phyloP scores from a whole-genome alignment of 73 alveolate genomes.

The Stentor roeselii region DNA sequence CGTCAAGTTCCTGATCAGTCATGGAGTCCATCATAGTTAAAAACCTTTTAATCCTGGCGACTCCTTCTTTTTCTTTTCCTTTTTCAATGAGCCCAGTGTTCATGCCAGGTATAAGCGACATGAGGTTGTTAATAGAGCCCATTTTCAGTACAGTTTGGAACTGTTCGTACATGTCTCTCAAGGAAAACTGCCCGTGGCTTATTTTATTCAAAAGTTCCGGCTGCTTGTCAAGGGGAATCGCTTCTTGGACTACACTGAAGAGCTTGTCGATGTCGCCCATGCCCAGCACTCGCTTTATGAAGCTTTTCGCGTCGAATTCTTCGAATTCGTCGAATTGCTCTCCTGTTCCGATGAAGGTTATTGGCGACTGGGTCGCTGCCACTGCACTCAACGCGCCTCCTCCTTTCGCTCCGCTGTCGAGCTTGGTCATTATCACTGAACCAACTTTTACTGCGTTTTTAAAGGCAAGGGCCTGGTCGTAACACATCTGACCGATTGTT shows the following conservation, averaged over 20 bases:
- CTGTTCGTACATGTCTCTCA: conserved; percentile 90
- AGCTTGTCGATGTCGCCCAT: conserved; percentile 80
- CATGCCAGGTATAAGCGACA: conserved; percentile 98
- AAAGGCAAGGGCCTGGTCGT: conserved; percentile 92
- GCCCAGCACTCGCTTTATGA: conserved; percentile 96
- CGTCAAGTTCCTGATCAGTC: conserved; percentile 89
- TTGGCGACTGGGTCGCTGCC: conserved; percentile 97
- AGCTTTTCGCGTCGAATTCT: conserved; percentile 92
- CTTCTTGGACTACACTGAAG: conserved; percentile 76
- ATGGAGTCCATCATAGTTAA: conserved; percentile 96
- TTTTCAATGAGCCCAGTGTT: conserved; percentile 76
- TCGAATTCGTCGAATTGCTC: conserved; percentile 97
- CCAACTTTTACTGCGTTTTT: conserved; percentile 97
- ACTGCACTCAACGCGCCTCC: conserved; percentile 99
- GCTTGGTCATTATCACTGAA: conserved; percentile 96
- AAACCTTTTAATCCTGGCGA: conserved; percentile 91
- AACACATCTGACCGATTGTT: conserved; percentile 32
- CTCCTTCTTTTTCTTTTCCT: conserved; percentile 97
- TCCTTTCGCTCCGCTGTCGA: conserved; percentile 99
- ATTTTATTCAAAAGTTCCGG: conserved; percentile 89
- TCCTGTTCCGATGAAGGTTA: conserved; percentile 98
- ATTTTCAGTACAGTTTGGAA: conserved; percentile 88
- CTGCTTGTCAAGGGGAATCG: conserved; percentile 89
- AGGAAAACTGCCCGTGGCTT: conserved; percentile 92
- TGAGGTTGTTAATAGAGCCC: conserved; percentile 78